These are phyloP conservation scores for Aspergillus sp. DNA, from an alignment of 2,329 filamentous ascomycete species.

Conservation along the genomic window DNA sequence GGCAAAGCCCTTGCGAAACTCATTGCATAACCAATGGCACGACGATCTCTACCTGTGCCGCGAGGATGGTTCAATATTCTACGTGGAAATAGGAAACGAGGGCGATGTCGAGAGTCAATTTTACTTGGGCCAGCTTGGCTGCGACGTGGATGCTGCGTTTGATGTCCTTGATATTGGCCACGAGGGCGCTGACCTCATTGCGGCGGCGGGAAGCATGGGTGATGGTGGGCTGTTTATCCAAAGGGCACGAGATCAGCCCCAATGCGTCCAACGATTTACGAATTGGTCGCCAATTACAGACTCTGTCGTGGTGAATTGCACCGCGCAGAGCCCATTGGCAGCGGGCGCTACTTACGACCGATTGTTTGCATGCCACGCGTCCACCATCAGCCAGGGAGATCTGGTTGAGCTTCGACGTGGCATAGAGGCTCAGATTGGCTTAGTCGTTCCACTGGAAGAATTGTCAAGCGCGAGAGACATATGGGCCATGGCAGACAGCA, in stretches of 20 bases:
- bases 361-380: conserved; percentile 59
- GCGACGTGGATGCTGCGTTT: conserved; percentile 73
- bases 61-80: conserved; percentile 74
- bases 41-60: conserved; percentile 80
- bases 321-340: conserved; percentile 7
- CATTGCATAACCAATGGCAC: conserved; percentile 50
- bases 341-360: conserved; percentile 39
- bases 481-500: conserved; percentile 33
- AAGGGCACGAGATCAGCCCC: conserved; percentile 46
- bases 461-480: conserved; percentile 32
- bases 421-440: conserved; percentile 56
- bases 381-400: conserved; percentile 48
- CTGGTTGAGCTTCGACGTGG: conserved; percentile 63
- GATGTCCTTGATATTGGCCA: conserved; percentile 57
- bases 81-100: conserved; percentile 56
- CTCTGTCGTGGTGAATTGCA: conserved; percentile 22
- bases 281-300: conserved; percentile 51
- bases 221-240: conserved; percentile 68
- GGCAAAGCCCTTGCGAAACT: conserved; percentile 64
- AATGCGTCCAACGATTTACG: conserved; percentile 52
- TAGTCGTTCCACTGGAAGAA: conserved; percentile 32
- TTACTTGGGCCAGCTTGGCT: conserved; percentile 56
- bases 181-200: conserved; percentile 63
- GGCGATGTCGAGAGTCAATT: conserved; percentile 47
- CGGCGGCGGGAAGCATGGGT: conserved; percentile 69